Base-by-base conservation (phyloP, 495 filamentous ascomycete genomes). In the Pyrenula massariospora region DNA sequence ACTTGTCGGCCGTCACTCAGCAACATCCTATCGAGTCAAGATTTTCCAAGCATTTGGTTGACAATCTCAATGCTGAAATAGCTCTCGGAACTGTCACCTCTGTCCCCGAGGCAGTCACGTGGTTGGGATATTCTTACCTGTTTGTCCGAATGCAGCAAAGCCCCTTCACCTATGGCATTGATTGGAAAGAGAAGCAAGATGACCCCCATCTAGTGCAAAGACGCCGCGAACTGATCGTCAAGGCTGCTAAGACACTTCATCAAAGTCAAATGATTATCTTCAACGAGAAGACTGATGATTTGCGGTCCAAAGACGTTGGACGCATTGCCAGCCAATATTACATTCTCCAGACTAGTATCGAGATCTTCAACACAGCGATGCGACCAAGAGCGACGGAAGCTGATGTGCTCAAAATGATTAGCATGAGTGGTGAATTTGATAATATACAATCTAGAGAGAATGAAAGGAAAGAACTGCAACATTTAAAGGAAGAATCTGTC, bases 241-340 rank as follows among this genome's bases (percentile, higher is more conserved):
- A 92, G 58, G 94, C 93, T 31, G 94, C 93, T 1, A 76, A 82
- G 21, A 84, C 86, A 1, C 74, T 99, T 25, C 89, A 93, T 60
- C 78, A 90, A 62, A 94, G 85, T 61, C 94, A 97, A 66, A 99
- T 99, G 93, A 91, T 99, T 60, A 94, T 97, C 48, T 97, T 92
- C 75, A 94, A 96, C 63, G 94, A 96, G 58, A 76, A 71, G 12
- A 97, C 93, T 0, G 89, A 95, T 66, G 90, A 92, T 60, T 80
- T 99, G 11, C 82, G 85, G 50, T 85, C 89, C 52, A 99, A 97
- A 66, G 90, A 97, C 65, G 83, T 96, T 19, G 93, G 93, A 24
- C 84, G 93, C 20, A 99, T 99, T 66, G 94, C 93, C 22, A 96
- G 92, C 66, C 91, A 97, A 63, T 97, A 84, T 65, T 99, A 99